Evolutionary conservation across 371 early-diverging fungal species (phyloP).

Genomic region (Circinella umbellata): DNA sequence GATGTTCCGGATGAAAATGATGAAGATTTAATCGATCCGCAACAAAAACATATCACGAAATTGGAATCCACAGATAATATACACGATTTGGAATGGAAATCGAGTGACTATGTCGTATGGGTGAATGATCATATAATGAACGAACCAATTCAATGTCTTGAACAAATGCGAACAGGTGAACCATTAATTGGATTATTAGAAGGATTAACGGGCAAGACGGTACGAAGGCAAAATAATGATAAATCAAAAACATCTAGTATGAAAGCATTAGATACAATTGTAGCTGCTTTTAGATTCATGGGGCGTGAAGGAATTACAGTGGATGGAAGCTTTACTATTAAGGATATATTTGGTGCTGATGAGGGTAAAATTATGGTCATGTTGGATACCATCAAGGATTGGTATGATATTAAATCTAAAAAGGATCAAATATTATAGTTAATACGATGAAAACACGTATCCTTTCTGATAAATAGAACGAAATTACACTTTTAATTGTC

Average conservation of each 20-base stretch:
- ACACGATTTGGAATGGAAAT: constrained; percentile 10
- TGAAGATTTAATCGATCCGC: constrained; percentile 53
- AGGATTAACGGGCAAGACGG: constrained; percentile 49
- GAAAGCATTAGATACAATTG: constrained; percentile 58
- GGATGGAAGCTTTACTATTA: constrained; percentile 58
- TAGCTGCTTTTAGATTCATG: constrained; percentile 68
- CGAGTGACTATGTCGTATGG: constrained; percentile 54
- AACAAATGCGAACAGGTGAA: constrained; percentile 50
- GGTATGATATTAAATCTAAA: not conserved
- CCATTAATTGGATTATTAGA: constrained; percentile 56
- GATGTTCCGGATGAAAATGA: constrained; percentile 39
- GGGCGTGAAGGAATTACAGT: constrained; percentile 59
- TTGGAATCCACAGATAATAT: not conserved
- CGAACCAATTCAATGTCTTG: constrained; percentile 15
- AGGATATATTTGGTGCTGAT: constrained; percentile 62
- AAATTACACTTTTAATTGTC: too few species aligned
- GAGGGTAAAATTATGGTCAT: constrained; percentile 59
- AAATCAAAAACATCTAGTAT: constrained; percentile 21
- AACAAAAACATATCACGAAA: constrained; percentile 28
- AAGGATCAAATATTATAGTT: too few species aligned
- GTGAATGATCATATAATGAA: constrained; percentile 50
- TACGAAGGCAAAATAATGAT: constrained; percentile 32
- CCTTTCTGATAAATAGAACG: too few species aligned
- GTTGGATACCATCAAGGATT: constrained; percentile 35
- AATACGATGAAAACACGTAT: too few species aligned